These are phyloP conservation scores for Penicillium palitans DNA, from an alignment of 2,329 filamentous ascomycete species.

Conservation along the genomic window DNA sequence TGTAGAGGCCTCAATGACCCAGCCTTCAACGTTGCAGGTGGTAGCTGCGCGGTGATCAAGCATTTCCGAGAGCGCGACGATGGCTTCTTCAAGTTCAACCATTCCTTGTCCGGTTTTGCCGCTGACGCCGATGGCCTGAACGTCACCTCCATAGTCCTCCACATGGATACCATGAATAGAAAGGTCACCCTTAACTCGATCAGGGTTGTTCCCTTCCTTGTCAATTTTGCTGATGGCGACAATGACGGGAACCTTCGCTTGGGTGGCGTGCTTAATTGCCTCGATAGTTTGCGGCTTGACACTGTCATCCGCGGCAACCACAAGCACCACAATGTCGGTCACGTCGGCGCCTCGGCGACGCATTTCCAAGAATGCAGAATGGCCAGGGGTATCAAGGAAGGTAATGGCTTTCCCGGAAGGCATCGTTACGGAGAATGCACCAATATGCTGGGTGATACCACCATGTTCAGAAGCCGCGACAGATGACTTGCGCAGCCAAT, in stretches of 20 bases:
- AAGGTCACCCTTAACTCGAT: conserved; percentile 86
- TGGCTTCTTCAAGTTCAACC: conserved; percentile 86
- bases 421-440: conserved; percentile 90
- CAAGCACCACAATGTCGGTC: conserved; percentile 93
- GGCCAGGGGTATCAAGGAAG: conserved; percentile 94
- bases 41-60: conserved; percentile 82
- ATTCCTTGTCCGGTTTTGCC: conserved; percentile 94
- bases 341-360: conserved; percentile 91
- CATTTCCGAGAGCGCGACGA: conserved; percentile 81
- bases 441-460: conserved; percentile 97
- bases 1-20: conserved; percentile 88
- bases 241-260: conserved; percentile 88
- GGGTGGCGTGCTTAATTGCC: conserved; percentile 88
- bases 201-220: conserved; percentile 76
- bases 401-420: conserved; percentile 86
- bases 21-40: conserved; percentile 80
- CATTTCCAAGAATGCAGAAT: conserved; percentile 95
- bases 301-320: conserved; percentile 94
- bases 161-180: conserved; percentile 81
- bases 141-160: conserved; percentile 92
- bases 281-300: conserved; percentile 97
- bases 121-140: conserved; percentile 86
- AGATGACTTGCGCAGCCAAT: conserved; percentile 89
- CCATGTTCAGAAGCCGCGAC: conserved; percentile 90
- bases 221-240: conserved; percentile 98